A percentile compares a stretch with the other conserved stretches of the same genome.
Evolutionary conservation across 345 rosid genomes (phyloP).

Genomic region (Brassica carinata): DNA sequence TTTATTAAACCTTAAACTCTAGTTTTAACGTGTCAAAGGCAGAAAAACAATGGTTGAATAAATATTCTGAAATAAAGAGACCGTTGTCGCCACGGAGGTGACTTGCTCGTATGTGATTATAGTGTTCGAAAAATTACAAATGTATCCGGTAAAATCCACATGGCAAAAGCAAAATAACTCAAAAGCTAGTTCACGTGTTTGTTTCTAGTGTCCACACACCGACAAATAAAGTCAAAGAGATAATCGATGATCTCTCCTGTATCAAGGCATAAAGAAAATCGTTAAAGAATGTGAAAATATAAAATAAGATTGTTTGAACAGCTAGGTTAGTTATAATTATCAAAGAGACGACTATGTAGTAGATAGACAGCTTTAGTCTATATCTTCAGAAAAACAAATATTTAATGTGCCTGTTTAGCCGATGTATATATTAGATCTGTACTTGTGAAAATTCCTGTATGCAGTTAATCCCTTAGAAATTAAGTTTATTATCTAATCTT

Average conservation of each 20-base stretch:
- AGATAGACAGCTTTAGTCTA: neutral
- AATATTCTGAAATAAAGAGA: conserved; percentile 25
- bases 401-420: neutral
- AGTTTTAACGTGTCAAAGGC: neutral
- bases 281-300: conserved; percentile 3
- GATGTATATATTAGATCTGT: neutral
- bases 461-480: neutral
- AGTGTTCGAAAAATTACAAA: neutral
- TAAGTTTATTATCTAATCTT: neutral
- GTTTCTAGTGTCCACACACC: conserved; percentile 31
- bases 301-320: neutral
- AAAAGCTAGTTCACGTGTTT: conserved; percentile 34
- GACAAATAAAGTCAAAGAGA: conserved; percentile 30
- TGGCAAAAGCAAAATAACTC: conserved; percentile 21
- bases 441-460: too few species aligned
- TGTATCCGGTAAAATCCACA: conserved; percentile 37
- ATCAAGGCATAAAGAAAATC: neutral
- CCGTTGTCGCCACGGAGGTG: conserved; percentile 57
- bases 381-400: neutral
- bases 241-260: conserved; percentile 22
- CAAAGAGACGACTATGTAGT: neutral
- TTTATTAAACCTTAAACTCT: conserved; percentile 4
- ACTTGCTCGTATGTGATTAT: conserved; percentile 18
- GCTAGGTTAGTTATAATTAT: conserved; percentile 15
- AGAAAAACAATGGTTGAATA: conserved; percentile 9